Conservation (phyloP, 2,329 filamentous ascomycete species). For the Lasiodiplodia sp. region DNA sequence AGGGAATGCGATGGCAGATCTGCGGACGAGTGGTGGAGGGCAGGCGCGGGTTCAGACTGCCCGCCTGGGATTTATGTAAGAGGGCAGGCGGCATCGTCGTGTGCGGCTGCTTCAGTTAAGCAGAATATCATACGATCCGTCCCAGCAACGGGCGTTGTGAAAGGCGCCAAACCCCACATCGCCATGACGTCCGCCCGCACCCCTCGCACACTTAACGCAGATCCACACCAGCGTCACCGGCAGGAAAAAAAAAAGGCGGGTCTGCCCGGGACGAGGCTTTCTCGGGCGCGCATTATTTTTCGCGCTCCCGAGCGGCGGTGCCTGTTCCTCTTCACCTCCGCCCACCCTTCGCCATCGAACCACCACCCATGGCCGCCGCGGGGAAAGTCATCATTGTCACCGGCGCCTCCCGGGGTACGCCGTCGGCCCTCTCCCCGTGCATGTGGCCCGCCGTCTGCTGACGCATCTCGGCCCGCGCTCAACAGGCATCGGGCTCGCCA, state of each 20-base stretch:
- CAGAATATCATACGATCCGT: constrained; percentile 30
- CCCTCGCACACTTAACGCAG: constrained; percentile 10
- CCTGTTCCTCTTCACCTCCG: constrained; percentile 56
- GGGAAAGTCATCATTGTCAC: constrained; percentile 64
- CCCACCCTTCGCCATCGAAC: constrained; percentile 31
- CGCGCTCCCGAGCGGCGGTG: constrained; percentile 7
- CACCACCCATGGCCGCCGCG: constrained; percentile 64
- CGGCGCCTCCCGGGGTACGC: constrained; percentile 67
- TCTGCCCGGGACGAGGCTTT: constrained; percentile 13
- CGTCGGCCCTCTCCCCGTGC: constrained; percentile 10
- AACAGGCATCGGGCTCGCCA: constrained; percentile 67
- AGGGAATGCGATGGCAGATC: not conserved
- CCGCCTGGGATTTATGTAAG: constrained; percentile 20
- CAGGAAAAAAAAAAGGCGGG: constrained; percentile 6
- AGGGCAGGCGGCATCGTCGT: constrained; percentile 16
- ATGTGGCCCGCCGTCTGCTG: constrained; percentile 10
- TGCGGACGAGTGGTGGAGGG: constrained; percentile 1
- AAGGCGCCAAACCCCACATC: constrained; percentile 30
- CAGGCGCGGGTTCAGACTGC: constrained; percentile 1
- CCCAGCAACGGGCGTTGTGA: constrained; percentile 25
- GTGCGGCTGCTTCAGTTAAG: constrained; percentile 19
- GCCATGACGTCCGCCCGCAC: constrained; percentile 30
- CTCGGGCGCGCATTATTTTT: constrained; percentile 3
- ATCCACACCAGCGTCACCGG: constrained; percentile 20
- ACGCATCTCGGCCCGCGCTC: constrained; percentile 10